Evolutionary conservation across 2,329 filamentous ascomycete genomes (phyloP).

Genomic region (Aotearoamyces nothofagi): DNA sequence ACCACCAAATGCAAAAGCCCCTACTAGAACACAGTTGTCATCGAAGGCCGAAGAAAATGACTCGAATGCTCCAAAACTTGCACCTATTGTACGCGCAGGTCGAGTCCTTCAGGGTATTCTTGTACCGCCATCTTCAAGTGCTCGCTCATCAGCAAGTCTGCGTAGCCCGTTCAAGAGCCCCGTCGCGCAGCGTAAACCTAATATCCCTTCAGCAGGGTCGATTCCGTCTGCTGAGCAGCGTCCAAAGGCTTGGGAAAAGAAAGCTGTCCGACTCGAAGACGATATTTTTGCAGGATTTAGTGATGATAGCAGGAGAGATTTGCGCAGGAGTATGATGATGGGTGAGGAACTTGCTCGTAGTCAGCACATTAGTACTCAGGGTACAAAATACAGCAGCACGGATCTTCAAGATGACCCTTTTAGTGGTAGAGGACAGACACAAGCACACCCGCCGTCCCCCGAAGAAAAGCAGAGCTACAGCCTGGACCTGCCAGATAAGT

Average conservation of each 20-base stretch:
- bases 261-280: slow-evolving; percentile 3
- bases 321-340: neutral
- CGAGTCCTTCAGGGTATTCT: slow-evolving; percentile 18
- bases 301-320: neutral
- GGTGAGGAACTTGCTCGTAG: neutral
- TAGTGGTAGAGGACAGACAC: slow-evolving; percentile 4
- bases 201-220: no score
- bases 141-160: slow-evolving; percentile 17
- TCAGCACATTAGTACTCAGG: slow-evolving; percentile 1
- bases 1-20: slow-evolving; percentile 6
- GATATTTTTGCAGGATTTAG: neutral
- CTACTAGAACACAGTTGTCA: slow-evolving; percentile 6
- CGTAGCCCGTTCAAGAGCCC: slow-evolving; percentile 21
- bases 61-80: slow-evolving; percentile 10
- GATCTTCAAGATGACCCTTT: slow-evolving; percentile 13
- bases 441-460: slow-evolving; percentile 8
- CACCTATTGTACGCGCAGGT: slow-evolving; percentile 17
- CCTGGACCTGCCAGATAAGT: slow-evolving; percentile 9
- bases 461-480: slow-evolving; percentile 12
- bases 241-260: slow-evolving; percentile 5
- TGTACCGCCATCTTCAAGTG: slow-evolving; percentile 16
- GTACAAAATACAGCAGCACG: neutral
- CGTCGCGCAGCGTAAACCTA: slow-evolving; percentile 10
- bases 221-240: no score
- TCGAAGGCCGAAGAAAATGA: slow-evolving; percentile 4